Conservation (phyloP, 2,329 filamentous ascomycete species). For the Dactylellina drechsleri region DNA sequence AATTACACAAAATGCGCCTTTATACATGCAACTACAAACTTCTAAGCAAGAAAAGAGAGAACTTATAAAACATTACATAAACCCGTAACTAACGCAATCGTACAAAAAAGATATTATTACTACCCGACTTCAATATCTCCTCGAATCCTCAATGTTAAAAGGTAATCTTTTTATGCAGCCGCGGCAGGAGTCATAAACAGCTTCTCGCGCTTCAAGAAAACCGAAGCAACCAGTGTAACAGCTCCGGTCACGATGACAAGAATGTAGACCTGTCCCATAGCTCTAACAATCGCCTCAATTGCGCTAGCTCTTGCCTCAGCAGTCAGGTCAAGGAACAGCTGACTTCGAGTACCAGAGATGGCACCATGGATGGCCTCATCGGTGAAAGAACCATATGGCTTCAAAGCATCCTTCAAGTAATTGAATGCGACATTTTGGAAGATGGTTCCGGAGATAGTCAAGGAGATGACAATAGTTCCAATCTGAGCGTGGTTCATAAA, state of each 20-base stretch:
- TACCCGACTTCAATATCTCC: too few species aligned
- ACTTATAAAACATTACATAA: too few species aligned
- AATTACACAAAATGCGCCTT: too few species aligned
- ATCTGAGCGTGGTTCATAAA: constrained; percentile 63
- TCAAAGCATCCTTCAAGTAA: constrained; percentile 59
- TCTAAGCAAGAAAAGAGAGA: too few species aligned
- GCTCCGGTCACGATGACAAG: constrained; percentile 60
- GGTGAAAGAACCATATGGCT: constrained; percentile 55
- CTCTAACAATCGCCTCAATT: constrained; percentile 60
- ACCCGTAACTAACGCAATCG: too few species aligned
- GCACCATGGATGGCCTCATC: constrained; percentile 58
- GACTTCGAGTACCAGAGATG: constrained; percentile 58
- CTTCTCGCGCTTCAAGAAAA: constrained; percentile 61
- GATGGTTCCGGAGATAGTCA: constrained; percentile 62
- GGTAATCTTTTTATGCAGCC: background rate
- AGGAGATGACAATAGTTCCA: constrained; percentile 61
- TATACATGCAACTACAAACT: too few species aligned
- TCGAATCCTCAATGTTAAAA: background rate
- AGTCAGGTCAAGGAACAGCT: constrained; percentile 46
- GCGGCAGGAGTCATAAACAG: constrained; percentile 59
- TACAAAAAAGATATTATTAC: too few species aligned
- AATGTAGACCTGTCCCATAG: constrained; percentile 61
- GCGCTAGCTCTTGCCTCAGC: constrained; percentile 57
- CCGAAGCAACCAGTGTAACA: constrained; percentile 59
- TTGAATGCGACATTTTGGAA: constrained; percentile 61